Evolutionary conservation across 2,329 filamentous ascomycete genomes (phyloP).

Genomic region (Cordyceps cateniannulata): DNA sequence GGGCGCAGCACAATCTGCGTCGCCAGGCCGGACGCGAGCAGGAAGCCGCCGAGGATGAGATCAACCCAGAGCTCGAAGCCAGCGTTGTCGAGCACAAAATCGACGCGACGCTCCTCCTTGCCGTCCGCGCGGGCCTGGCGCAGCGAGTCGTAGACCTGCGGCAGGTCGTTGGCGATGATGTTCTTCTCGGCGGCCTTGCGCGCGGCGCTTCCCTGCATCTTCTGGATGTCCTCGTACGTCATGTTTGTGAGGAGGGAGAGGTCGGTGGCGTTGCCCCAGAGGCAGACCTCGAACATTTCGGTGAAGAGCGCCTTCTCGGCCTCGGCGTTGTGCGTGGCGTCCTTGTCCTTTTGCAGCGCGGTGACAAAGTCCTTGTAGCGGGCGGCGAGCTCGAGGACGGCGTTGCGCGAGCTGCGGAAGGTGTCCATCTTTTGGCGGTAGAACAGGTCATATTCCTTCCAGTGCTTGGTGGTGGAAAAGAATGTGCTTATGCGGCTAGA

Average conservation of each 20-base stretch:
- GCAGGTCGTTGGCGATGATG: conserved; percentile 82
- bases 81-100: conserved; percentile 94
- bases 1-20: conserved; percentile 85
- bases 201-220: conserved; percentile 82
- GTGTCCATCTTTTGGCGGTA: conserved; percentile 83
- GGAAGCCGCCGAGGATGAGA: conserved; percentile 82
- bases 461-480: conserved; percentile 71
- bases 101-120: conserved; percentile 68
- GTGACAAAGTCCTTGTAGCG: conserved; percentile 68
- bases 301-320: conserved; percentile 74
- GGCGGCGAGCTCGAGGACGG: conserved; percentile 74
- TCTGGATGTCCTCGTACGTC: conserved; percentile 94
- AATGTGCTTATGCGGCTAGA: conserved; percentile 66
- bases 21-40: conserved; percentile 77
- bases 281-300: conserved; percentile 93
- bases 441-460: conserved; percentile 89
- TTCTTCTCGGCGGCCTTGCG: conserved; percentile 85
- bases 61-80: conserved; percentile 98
- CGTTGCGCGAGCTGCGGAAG: conserved; percentile 84
- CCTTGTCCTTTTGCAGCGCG: conserved; percentile 52
- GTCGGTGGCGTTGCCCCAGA: conserved; percentile 97
- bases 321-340: conserved; percentile 50
- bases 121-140: conserved; percentile 56
- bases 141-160: conserved; percentile 62
- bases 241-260: conserved; percentile 83